Evolutionary conservation across 768 basidiomycete species (phyloP).

Genomic region (Lactarius trivialis): DNA sequence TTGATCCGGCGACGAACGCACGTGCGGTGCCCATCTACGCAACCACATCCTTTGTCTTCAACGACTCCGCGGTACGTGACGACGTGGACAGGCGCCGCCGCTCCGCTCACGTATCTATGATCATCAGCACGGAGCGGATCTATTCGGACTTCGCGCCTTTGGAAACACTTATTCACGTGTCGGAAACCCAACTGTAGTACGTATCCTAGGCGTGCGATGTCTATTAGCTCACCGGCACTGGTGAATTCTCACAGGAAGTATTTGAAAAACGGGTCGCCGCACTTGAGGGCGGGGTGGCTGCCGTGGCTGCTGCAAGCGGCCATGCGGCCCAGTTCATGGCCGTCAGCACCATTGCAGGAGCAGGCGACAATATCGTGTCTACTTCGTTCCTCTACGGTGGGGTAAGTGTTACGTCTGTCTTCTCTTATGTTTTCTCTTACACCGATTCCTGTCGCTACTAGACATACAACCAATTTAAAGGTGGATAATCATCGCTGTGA

Average conservation of each 20-base stretch:
- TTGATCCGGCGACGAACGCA: conserved; percentile 60
- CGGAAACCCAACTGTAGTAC: conserved; percentile 58
- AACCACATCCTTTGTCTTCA: conserved; percentile 65
- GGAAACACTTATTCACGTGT: conserved; percentile 66
- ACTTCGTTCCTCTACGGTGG: conserved; percentile 65
- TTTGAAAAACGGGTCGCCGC: conserved; percentile 77
- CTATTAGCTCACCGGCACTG: not conserved
- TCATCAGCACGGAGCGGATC: conserved; percentile 58
- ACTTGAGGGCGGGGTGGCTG: conserved; percentile 73
- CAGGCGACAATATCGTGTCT: conserved; percentile 75
- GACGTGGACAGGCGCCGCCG: not conserved
- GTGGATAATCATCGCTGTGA: conserved; percentile 25
- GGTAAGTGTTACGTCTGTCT: conserved; percentile 33
- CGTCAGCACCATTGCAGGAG: conserved; percentile 39
- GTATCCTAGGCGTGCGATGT: conserved; percentile 23
- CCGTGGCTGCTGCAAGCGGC: conserved; percentile 67
- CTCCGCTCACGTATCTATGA: not conserved
- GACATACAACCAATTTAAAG: conserved; percentile 74
- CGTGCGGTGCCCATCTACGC: conserved; percentile 77
- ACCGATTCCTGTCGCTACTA: conserved; percentile 18
- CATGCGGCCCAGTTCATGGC: conserved; percentile 70
- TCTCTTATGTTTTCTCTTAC: not conserved
- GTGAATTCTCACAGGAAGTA: conserved; percentile 44
- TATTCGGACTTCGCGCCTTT: conserved; percentile 55
- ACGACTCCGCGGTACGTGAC: conserved; percentile 51